These are phyloP conservation scores for Chenopodium quinoa DNA, from an alignment of 148 eudicot genomes.

Conservation along the genomic window DNA sequence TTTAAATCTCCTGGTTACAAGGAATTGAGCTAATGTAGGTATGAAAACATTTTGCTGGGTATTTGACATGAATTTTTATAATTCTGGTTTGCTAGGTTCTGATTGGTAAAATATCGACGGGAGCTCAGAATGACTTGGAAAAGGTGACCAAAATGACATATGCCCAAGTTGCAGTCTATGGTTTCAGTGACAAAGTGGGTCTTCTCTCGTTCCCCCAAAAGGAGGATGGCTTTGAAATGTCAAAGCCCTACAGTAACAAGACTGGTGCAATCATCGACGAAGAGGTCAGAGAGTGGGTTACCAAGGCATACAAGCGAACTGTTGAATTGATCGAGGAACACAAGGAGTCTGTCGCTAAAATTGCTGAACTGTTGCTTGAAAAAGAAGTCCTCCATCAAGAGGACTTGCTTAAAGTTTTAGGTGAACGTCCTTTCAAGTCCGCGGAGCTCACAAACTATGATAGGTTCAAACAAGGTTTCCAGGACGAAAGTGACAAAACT, in stretches of 20 bases:
- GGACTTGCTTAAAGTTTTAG: slow-evolving; percentile 67
- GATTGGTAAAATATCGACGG: slow-evolving; percentile 81
- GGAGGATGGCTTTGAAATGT: slow-evolving; percentile 66
- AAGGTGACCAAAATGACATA: slow-evolving; percentile 92
- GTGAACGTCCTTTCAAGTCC: slow-evolving; percentile 70
- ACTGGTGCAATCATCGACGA: slow-evolving; percentile 73
- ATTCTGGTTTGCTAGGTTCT: slow-evolving; percentile 45
- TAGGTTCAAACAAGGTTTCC: slow-evolving; percentile 64
- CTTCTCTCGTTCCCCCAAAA: slow-evolving; percentile 81
- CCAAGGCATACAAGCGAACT: slow-evolving; percentile 66
- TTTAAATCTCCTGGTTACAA: background rate
- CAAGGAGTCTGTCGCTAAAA: slow-evolving; percentile 72
- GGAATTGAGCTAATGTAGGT: background rate
- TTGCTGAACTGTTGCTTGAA: slow-evolving; percentile 75
- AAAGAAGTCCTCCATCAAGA: slow-evolving; percentile 92
- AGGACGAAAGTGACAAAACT: slow-evolving; percentile 34
- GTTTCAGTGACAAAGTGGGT: slow-evolving; percentile 88
- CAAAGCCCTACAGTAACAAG: slow-evolving; percentile 83
- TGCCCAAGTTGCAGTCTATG: slow-evolving; percentile 86
- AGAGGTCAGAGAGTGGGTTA: slow-evolving; percentile 86
- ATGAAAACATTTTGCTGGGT: background rate
- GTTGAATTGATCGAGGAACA: slow-evolving; percentile 58
- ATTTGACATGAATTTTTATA: background rate
- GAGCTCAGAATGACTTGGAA: slow-evolving; percentile 88
- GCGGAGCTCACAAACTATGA: slow-evolving; percentile 70